Conservation (phyloP, 306 rosid species). For the Cicer yamashitae region DNA sequence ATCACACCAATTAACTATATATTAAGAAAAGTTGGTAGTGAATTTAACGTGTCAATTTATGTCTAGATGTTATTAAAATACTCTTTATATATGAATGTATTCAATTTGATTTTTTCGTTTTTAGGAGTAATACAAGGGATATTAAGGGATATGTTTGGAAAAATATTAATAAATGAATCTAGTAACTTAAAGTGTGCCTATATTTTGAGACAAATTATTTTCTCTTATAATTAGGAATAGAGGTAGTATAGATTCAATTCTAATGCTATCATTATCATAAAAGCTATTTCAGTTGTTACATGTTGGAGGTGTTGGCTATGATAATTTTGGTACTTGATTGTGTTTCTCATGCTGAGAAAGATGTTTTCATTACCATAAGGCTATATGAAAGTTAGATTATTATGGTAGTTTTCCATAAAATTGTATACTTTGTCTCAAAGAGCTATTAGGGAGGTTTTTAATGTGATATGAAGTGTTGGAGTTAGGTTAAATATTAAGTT, state of each 20-base stretch:
- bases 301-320: not conserved
- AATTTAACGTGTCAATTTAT: too few species aligned
- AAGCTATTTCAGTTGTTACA: not conserved
- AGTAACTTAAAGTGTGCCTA: too few species aligned
- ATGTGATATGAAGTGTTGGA: not conserved
- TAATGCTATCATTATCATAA: not conserved
- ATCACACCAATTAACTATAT: not conserved
- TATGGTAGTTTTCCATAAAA: not conserved
- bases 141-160: too few species aligned
- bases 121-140: too few species aligned
- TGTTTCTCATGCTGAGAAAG: conserved; percentile 33
- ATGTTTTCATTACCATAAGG: conserved; percentile 16
- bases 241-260: not conserved
- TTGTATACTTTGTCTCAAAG: not conserved
- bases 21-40: too few species aligned
- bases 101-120: too few species aligned
- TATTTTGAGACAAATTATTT: too few species aligned
- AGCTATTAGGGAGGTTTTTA: conserved; percentile 6
- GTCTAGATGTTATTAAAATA: too few species aligned
- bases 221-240: too few species aligned
- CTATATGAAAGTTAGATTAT: not conserved
- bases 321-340: conserved; percentile 17
- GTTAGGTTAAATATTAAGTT: conserved; percentile 31
- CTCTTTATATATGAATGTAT: too few species aligned
- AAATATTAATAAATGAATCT: too few species aligned